A percentile compares a stretch with the other conserved stretches of the same genome.
Evolutionary conservation across 1,139 yeast genomes (phyloP).

Genomic region (Yamadazyma kanchanaburiensis): DNA sequence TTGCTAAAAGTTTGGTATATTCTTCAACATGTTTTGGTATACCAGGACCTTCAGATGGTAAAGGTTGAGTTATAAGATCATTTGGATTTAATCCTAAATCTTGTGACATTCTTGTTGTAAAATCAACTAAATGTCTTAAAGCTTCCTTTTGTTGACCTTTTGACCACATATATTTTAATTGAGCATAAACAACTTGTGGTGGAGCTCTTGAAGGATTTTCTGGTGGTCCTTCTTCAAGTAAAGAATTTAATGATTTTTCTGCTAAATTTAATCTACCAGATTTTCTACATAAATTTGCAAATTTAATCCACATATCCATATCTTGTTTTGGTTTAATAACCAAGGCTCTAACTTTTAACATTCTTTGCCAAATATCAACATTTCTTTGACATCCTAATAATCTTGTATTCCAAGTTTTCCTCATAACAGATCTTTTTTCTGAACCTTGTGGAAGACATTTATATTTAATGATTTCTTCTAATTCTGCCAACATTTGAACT

Average conservation of each 20-base stretch:
- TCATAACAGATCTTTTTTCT: slow-evolving; percentile 71
- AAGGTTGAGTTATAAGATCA: slow-evolving; percentile 83
- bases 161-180: slow-evolving; percentile 95
- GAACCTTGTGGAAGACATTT: slow-evolving; percentile 81
- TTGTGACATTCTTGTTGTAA: slow-evolving; percentile 86
- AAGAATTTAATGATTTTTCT: slow-evolving; percentile 79
- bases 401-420: slow-evolving; percentile 93
- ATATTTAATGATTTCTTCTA: slow-evolving; percentile 90
- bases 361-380: slow-evolving; percentile 97
- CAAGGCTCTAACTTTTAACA: slow-evolving; percentile 87
- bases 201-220: slow-evolving; percentile 77
- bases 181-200: slow-evolving; percentile 96
- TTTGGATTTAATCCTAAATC: slow-evolving; percentile 78
- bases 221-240: slow-evolving; percentile 61
- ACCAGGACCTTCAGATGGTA: slow-evolving; percentile 74
- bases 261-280: slow-evolving; percentile 91
- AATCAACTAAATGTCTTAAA: slow-evolving; percentile 76
- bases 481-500: slow-evolving; percentile 94
- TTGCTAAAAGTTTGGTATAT: slow-evolving; percentile 82
- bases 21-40: slow-evolving; percentile 75
- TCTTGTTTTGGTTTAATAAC: slow-evolving; percentile 95
- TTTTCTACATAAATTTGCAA: slow-evolving; percentile 93
- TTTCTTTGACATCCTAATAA: slow-evolving; percentile 91
- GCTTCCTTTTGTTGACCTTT: slow-evolving; percentile 89
- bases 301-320: slow-evolving; percentile 97